These are phyloP conservation scores for Lachnellula occidentalis DNA, from an alignment of 2,329 filamentous ascomycete genomes.

Conservation along the genomic window DNA sequence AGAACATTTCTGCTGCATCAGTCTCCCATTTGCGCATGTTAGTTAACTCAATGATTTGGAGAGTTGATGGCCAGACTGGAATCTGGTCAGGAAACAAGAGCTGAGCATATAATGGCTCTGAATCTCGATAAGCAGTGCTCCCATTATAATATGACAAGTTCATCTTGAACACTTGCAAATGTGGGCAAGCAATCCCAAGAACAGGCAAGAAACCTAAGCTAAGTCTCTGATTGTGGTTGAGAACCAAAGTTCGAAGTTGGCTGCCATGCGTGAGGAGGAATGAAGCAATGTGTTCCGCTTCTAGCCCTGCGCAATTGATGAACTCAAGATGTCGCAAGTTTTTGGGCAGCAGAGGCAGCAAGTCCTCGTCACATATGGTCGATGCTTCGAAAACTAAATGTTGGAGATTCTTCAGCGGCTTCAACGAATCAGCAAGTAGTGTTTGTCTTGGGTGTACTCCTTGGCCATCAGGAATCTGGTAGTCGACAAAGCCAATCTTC, in stretches of 20 bases:
- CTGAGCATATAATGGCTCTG: constrained; percentile 67
- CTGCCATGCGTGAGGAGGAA: constrained; percentile 65
- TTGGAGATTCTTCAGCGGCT: constrained; percentile 56
- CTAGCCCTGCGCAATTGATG: constrained; percentile 72
- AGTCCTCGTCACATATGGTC: constrained; percentile 59
- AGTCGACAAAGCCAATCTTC: constrained; percentile 57
- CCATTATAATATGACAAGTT: constrained; percentile 74
- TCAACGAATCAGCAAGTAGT: constrained; percentile 38
- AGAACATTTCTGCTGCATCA: constrained; percentile 67
- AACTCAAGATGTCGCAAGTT: constrained; percentile 64
- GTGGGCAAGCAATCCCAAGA: constrained; percentile 63
- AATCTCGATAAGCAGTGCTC: constrained; percentile 61
- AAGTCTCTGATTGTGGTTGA: constrained; percentile 76
- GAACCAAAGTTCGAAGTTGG: constrained; percentile 59
- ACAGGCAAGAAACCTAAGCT: constrained; percentile 67
- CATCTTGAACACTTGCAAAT: constrained; percentile 65
- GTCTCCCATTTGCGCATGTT: constrained; percentile 72
- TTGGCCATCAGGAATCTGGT: constrained; percentile 48
- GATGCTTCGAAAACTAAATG: constrained; percentile 71
- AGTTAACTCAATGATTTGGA: constrained; percentile 68
- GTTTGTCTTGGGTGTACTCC: constrained; percentile 34
- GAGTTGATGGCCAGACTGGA: constrained; percentile 70
- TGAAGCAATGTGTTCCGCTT: constrained; percentile 55
- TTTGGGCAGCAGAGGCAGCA: constrained; percentile 64
- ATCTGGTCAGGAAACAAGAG: constrained; percentile 59